A percentile compares a stretch with the other conserved stretches of the same genome.
These are phyloP conservation scores for Alternaria panax DNA, from an alignment of 2,329 filamentous ascomycete genomes.

Conservation along the genomic window DNA sequence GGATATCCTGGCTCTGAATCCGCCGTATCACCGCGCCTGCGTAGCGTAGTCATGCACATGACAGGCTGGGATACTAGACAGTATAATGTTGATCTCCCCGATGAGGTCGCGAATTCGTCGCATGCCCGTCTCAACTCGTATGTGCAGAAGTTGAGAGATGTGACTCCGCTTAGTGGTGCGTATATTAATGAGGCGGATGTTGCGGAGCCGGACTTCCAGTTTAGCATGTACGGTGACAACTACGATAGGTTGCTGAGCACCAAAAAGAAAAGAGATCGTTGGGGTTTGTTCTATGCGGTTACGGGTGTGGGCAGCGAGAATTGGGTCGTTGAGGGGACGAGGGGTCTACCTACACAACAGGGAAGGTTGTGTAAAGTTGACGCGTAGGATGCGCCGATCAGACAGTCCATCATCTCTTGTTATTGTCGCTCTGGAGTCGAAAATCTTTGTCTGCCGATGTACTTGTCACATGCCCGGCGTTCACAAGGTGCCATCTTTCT, in stretches of 20 bases:
- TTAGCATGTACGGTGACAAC: neutral
- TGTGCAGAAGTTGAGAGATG: constrained; percentile 34
- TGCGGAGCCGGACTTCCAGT: constrained; percentile 20
- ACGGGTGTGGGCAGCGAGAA: neutral
- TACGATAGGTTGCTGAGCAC: neutral
- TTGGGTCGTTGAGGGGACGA: neutral
- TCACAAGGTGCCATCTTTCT: too few relatives aligned
- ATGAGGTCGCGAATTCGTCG: constrained; percentile 30
- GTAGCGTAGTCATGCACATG: constrained; percentile 35
- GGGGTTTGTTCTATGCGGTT: neutral
- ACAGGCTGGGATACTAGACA: constrained; percentile 35
- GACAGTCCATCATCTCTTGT: too few relatives aligned
- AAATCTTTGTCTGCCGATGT: too few relatives aligned
- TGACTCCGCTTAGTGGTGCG: constrained; percentile 36
- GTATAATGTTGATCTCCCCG: constrained; percentile 25
- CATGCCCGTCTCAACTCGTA: constrained; percentile 32
- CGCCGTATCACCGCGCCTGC: constrained; percentile 32
- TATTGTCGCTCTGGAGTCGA: too few relatives aligned
- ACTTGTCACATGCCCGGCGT: too few relatives aligned
- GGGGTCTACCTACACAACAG: too few relatives aligned
- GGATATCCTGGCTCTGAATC: constrained; percentile 33
- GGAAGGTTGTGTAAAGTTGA: too few relatives aligned
- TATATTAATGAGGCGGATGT: constrained; percentile 48
- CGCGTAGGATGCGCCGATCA: too few relatives aligned
- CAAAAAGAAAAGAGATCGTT: neutral